Conservation (phyloP, 768 basidiomycete species). For the Tylopilus rubrobrunneus region DNA sequence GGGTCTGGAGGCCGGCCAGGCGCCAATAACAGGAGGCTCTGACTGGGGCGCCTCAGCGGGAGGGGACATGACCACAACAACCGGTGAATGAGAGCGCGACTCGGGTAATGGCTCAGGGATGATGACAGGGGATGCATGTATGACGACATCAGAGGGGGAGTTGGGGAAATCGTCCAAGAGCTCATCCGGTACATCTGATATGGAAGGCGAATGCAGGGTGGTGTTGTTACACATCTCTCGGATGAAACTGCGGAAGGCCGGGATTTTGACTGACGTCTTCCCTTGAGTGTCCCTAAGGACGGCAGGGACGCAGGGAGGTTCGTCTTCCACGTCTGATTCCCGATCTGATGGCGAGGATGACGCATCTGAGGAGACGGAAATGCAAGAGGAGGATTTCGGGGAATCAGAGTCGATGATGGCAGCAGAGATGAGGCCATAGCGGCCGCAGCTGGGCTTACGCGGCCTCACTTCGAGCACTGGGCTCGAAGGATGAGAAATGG, state of each 20-base stretch:
- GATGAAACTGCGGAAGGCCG: constrained; percentile 30
- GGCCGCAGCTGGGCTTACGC: constrained; percentile 45
- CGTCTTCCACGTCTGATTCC: constrained; percentile 57
- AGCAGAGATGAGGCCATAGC: constrained; percentile 54
- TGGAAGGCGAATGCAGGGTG: constrained; percentile 7
- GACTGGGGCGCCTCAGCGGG: constrained; percentile 15
- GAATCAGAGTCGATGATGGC: constrained; percentile 27
- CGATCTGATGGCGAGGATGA: constrained; percentile 32
- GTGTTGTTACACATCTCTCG: constrained; percentile 23
- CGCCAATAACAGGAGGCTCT: constrained; percentile 41
- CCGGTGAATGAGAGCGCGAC: constrained; percentile 44
- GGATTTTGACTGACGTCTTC: constrained; percentile 27
- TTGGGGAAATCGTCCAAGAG: constrained; percentile 7
- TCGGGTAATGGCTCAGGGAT: constrained; percentile 14
- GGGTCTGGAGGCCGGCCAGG: constrained; percentile 39
- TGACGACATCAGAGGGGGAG: background rate
- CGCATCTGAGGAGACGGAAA: constrained; percentile 36
- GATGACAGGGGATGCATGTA: constrained; percentile 17
- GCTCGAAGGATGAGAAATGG: constrained; percentile 27
- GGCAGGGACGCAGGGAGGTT: constrained; percentile 20
- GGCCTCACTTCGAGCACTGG: constrained; percentile 21
- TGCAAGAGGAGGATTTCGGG: constrained; percentile 35
- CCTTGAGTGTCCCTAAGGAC: constrained; percentile 14
- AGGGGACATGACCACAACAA: constrained; percentile 42
- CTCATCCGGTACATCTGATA: constrained; percentile 9